These are phyloP conservation scores for Miscanthus lutarioriparius DNA, from an alignment of 176 grass and related monocot species.

Conservation along the genomic window DNA sequence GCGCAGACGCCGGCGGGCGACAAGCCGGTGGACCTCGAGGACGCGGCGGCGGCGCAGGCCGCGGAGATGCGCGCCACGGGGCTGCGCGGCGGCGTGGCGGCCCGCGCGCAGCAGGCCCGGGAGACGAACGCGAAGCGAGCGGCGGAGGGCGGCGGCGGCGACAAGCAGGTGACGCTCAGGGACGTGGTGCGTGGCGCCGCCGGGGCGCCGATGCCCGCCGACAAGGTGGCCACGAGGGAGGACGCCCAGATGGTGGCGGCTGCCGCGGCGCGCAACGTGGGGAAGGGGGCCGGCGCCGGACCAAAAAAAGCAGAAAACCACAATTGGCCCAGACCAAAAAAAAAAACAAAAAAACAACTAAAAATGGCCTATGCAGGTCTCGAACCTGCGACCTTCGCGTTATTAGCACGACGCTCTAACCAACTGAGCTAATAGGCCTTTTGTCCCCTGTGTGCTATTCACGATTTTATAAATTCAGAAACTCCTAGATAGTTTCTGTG, in stretches of 20 bases:
- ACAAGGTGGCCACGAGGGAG: slow-evolving; percentile 48
- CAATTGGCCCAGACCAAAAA: no score
- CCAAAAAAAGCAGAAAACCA: no score
- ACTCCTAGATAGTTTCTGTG: no score
- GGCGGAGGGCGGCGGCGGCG: not conserved
- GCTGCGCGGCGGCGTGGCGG: slow-evolving; percentile 28
- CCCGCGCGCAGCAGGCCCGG: slow-evolving; percentile 31
- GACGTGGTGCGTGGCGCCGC: slow-evolving; percentile 35
- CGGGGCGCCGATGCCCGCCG: slow-evolving; percentile 15
- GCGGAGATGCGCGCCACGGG: slow-evolving; percentile 49
- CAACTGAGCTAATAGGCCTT: slow-evolving; percentile 83
- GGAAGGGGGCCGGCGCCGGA: not conserved
- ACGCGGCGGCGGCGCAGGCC: slow-evolving; percentile 37
- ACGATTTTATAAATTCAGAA: no score
- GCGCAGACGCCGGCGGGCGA: not conserved
- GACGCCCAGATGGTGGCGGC: slow-evolving; percentile 36
- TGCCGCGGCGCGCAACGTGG: slow-evolving; percentile 2
- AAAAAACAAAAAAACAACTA: no score
- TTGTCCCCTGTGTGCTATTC: no score
- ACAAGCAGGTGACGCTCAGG: slow-evolving; percentile 1
- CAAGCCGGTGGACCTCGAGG: not conserved
- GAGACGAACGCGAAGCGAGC: not conserved
- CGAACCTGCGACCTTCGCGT: slow-evolving; percentile 86
- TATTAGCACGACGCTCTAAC: slow-evolving; percentile 87
- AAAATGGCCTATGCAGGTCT: slow-evolving; percentile 84